Evolutionary conservation across 2,329 filamentous ascomycete genomes (phyloP).

Genomic region (Alternaria panax): DNA sequence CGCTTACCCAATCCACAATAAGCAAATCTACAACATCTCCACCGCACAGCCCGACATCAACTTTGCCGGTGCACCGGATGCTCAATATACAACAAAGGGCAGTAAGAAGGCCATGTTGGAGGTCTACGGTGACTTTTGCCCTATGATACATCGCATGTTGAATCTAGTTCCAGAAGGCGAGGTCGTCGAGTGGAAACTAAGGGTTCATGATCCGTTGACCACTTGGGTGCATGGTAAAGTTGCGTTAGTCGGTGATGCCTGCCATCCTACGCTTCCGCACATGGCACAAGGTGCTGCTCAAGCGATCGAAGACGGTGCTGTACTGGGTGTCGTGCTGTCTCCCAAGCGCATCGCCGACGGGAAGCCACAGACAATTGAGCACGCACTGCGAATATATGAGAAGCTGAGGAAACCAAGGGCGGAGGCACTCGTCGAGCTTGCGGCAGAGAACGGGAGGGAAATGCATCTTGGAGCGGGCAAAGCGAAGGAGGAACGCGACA

Average conservation of each 20-base stretch:
- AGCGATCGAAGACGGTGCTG: conserved; percentile 69
- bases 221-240: conserved; percentile 65
- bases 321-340: conserved; percentile 60
- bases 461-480: conserved; percentile 66
- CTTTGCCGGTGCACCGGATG: conserved; percentile 63
- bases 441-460: conserved; percentile 61
- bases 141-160: conserved; percentile 67
- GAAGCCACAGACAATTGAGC: conserved; percentile 55
- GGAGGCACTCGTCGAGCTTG: conserved; percentile 64
- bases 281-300: conserved; percentile 70
- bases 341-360: conserved; percentile 57
- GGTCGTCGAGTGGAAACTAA: conserved; percentile 71
- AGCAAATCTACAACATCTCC: conserved; percentile 72
- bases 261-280: conserved; percentile 70
- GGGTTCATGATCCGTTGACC: conserved; percentile 67
- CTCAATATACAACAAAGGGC: conserved; percentile 70
- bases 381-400: conserved; percentile 64
- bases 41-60: conserved; percentile 68
- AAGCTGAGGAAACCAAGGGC: conserved; percentile 63
- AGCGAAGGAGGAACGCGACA: conserved; percentile 66
- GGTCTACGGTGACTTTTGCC: conserved; percentile 67
- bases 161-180: conserved; percentile 69
- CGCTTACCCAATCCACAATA: conserved; percentile 74
- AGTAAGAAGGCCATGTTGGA: conserved; percentile 67
- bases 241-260: conserved; percentile 66